Base-by-base conservation (phyloP, 208 protist species). In the Leptomonas seymouri region DNA sequence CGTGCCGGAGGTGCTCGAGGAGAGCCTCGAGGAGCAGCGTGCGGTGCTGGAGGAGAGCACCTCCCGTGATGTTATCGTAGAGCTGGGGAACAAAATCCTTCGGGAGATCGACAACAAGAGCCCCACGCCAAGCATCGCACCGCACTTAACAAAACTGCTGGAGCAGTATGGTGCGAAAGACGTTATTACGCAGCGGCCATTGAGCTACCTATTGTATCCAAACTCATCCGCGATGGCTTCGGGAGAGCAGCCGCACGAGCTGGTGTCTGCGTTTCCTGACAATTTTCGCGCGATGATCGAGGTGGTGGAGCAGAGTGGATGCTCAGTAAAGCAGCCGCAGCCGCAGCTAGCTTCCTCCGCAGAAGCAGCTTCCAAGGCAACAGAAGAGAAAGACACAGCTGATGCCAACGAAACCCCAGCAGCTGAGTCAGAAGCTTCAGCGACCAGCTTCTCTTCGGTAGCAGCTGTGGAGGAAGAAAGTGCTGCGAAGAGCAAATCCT, bases 151-250 rank as follows among this genome's bases (percentile, higher is more conserved):
- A 53, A 88, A 87, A 67, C 76, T 96, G 16, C 48, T 96, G 3
- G 54, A 59, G 28, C 77, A 93, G 71, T 96, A 90, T 66, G 88
- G 87, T 31, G 85, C 58, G 15, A 87, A 87, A 64, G 84, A 94
- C 50, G 44, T 96, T 20, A 96, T 96, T 74, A 71, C 82, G n/a
- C 91, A 93, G 59, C 74, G 91, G 15, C 83, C 88, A 14, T 63
- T 96, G 21, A 94, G 86, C 60, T 94, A 96, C 67, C 49, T 96
- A 34, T 71, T 96, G n/a, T 96, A 96, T 55, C 91, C 91, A 4
- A 82, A 41, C 67, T 86, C 75, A 6, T 82, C 78, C 7, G 74
- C 58, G 1, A 56, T 84, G 36, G 71, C 78, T n/a, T 72, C 68
- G 8, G 80, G 71, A 8, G 82, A 91, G 62, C 85, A 85, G 71